Evolutionary conservation across 2,329 filamentous ascomycete species (phyloP).

Genomic region (Colletotrichum tropicicola): DNA sequence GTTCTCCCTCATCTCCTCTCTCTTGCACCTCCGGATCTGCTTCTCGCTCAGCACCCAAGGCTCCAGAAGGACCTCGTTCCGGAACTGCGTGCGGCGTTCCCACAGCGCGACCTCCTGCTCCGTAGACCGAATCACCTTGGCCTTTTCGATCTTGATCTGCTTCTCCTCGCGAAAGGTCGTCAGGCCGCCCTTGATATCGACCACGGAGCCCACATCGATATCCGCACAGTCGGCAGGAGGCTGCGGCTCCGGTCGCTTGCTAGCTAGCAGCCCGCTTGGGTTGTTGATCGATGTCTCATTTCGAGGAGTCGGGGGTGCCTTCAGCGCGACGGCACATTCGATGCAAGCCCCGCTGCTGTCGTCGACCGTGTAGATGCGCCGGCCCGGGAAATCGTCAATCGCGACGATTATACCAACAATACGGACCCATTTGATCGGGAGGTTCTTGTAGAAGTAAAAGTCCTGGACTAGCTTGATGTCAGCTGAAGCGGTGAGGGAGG

Average conservation of each 20-base stretch:
- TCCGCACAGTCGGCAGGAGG: slow-evolving; percentile 35
- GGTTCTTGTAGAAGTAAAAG: slow-evolving; percentile 75
- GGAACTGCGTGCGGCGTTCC: slow-evolving; percentile 62
- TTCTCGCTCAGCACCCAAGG: slow-evolving; percentile 64
- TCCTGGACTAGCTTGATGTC: slow-evolving; percentile 49
- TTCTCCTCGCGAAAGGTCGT: slow-evolving; percentile 55
- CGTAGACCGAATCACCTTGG: slow-evolving; percentile 58
- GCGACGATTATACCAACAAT: slow-evolving; percentile 76
- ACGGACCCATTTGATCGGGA: slow-evolving; percentile 80
- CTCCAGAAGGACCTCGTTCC: slow-evolving; percentile 55
- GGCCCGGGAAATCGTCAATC: slow-evolving; percentile 58
- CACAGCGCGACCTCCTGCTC: slow-evolving; percentile 67
- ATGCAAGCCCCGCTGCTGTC: slow-evolving; percentile 71
- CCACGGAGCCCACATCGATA: slow-evolving; percentile 61
- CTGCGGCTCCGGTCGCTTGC: neutral
- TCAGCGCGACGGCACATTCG: slow-evolving; percentile 49
- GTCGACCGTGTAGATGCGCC: slow-evolving; percentile 67
- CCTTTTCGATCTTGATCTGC: slow-evolving; percentile 63
- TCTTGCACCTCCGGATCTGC: slow-evolving; percentile 60
- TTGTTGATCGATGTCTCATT: slow-evolving; percentile 15
- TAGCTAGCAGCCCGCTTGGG: too few relatives aligned
- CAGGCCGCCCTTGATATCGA: slow-evolving; percentile 66
- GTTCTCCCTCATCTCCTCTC: slow-evolving; percentile 44
- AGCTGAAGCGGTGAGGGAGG: too few relatives aligned
- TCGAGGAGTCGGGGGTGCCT: slow-evolving; percentile 17